Evolutionary conservation across 441 rosid genomes (phyloP).

Genomic region (Aleurites moluccanus): DNA sequence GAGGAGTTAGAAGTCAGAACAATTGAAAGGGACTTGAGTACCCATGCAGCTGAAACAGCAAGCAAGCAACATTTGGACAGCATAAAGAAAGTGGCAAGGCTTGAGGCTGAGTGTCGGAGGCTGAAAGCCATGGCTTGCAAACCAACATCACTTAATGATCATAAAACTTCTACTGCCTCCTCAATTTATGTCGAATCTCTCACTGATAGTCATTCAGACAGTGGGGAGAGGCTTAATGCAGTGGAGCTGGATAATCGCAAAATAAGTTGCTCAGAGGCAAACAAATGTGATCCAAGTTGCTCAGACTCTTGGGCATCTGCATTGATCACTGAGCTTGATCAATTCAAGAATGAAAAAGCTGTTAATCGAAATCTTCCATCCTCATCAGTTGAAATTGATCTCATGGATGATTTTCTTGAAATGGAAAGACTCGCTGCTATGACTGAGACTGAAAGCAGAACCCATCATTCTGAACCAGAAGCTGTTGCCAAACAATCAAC

Average conservation of each 20-base stretch:
- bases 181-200: constrained; percentile 53
- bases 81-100: constrained; percentile 76
- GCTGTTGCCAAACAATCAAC: constrained; percentile 30
- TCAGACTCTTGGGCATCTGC: constrained; percentile 64
- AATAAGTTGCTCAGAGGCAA: constrained; percentile 30
- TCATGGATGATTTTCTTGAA: constrained; percentile 97
- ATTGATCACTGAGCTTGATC: constrained; percentile 47
- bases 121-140: constrained; percentile 52
- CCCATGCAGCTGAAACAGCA: constrained; percentile 87
- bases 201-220: constrained; percentile 75
- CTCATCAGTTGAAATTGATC: constrained; percentile 54
- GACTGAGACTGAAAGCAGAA: constrained; percentile 47
- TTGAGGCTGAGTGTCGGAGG: constrained; percentile 86
- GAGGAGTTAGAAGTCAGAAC: constrained; percentile 71
- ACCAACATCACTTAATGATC: constrained; percentile 42
- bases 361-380: constrained; percentile 38
- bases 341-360: constrained; percentile 49
- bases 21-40: constrained; percentile 86
- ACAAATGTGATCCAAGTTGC: constrained; percentile 36
- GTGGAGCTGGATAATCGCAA: constrained; percentile 44
- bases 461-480: constrained; percentile 30
- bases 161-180: constrained; percentile 41
- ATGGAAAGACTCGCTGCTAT: constrained; percentile 89
- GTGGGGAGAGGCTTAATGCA: constrained; percentile 48
- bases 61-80: constrained; percentile 91